Percentiles rank a stretch among this genome's conserved stretches.
Evolutionary conservation across 768 basidiomycete species (phyloP).

Genomic region (Phanerodontia chrysosporium): DNA sequence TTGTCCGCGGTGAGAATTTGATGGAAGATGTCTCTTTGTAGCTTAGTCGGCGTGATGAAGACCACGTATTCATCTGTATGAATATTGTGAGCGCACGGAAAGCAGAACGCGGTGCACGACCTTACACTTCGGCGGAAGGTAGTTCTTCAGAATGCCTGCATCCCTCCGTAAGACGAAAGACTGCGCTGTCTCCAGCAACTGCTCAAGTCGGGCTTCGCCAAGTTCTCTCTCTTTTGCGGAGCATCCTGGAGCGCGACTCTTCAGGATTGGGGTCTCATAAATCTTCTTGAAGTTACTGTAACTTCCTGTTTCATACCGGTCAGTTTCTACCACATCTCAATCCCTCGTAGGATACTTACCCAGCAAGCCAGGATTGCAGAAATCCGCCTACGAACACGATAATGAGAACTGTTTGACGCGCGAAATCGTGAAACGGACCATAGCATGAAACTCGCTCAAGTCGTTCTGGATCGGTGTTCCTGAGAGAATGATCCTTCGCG

Average conservation of each 20-base stretch:
- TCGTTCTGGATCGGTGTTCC: conserved; percentile 99
- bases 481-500: conserved; percentile 81
- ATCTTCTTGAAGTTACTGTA: conserved; percentile 72
- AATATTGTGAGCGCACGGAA: background rate
- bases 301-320: too few species aligned
- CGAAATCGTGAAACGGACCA: conserved; percentile 52
- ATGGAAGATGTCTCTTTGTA: conserved; percentile 78
- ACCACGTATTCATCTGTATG: conserved; percentile 91
- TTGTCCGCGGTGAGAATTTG: conserved; percentile 71
- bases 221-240: conserved; percentile 67
- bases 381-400: conserved; percentile 58
- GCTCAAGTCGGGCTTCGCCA: conserved; percentile 72
- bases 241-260: conserved; percentile 76
- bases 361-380: conserved; percentile 89
- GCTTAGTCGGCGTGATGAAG: conserved; percentile 83
- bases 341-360: too few species aligned
- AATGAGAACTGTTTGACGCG: background rate
- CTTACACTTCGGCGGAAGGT: conserved; percentile 89
- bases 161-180: conserved; percentile 92
- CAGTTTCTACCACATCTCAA: too few species aligned
- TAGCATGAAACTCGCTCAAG: conserved; percentile 90
- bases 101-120: background rate
- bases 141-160: conserved; percentile 73
- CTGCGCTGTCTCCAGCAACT: conserved; percentile 72
- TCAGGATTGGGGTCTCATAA: conserved; percentile 85